phyloP scores from a whole-genome alignment of 2,329 filamentous ascomycete genomes.

The Fusarium sp. region DNA sequence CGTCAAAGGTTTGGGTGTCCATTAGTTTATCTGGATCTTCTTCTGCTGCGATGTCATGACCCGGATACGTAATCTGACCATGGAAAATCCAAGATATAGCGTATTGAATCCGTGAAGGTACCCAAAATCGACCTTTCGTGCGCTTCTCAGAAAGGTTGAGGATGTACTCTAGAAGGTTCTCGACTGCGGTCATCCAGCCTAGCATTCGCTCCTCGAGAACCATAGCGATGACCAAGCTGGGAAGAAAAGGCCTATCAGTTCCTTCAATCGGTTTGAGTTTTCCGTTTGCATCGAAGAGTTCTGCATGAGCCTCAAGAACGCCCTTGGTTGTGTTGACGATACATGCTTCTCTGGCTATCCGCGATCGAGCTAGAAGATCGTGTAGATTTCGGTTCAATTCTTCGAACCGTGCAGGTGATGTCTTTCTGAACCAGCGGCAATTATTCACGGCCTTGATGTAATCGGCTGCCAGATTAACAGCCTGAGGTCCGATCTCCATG shows the following conservation, averaged over 20 bases:
- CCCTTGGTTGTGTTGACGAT: slow-evolving; percentile 52
- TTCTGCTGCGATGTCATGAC: slow-evolving; percentile 32
- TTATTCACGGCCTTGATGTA: slow-evolving; percentile 46
- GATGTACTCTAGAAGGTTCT: slow-evolving; percentile 52
- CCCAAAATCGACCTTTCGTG: slow-evolving; percentile 54
- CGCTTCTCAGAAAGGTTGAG: slow-evolving; percentile 51
- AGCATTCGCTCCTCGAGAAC: slow-evolving; percentile 59
- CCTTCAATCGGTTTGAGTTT: slow-evolving; percentile 46
- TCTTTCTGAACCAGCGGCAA: slow-evolving; percentile 46
- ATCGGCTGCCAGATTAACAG: slow-evolving; percentile 39
- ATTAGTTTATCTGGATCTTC: slow-evolving; percentile 21
- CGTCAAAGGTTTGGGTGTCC: slow-evolving; percentile 46
- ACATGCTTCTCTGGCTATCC: slow-evolving; percentile 42
- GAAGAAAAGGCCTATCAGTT: slow-evolving; percentile 45
- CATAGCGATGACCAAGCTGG: slow-evolving; percentile 58
- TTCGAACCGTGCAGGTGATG: slow-evolving; percentile 38
- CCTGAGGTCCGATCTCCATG: slow-evolving; percentile 38
- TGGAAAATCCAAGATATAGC: slow-evolving; percentile 53
- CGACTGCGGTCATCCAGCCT: slow-evolving; percentile 41
- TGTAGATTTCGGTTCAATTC: slow-evolving; percentile 31
- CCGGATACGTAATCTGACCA: slow-evolving; percentile 30
- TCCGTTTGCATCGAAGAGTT: slow-evolving; percentile 57
- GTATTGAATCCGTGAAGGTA: slow-evolving; percentile 54
- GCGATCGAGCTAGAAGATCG: slow-evolving; percentile 44
- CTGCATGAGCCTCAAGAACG: slow-evolving; percentile 53